Evolutionary conservation across 2,329 filamentous ascomycete species (phyloP).

Genomic region (Aspergillus quadricinctus): DNA sequence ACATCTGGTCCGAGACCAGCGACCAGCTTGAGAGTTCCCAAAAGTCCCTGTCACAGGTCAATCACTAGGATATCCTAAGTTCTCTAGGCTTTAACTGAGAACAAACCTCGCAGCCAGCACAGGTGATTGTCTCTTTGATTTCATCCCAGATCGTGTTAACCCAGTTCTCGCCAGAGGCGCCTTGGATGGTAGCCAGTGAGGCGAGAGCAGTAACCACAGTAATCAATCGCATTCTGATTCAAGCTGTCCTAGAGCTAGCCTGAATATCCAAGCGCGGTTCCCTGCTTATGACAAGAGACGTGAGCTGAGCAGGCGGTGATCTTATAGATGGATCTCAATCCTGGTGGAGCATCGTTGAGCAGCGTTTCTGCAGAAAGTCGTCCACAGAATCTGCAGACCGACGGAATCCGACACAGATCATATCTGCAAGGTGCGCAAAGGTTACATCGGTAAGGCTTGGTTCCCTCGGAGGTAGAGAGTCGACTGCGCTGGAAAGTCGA

Average conservation of each 20-base stretch:
- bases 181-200: slow-evolving; percentile 5
- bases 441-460: neutral
- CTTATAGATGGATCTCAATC: neutral
- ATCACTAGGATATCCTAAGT: neutral
- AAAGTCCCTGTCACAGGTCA: slow-evolving; percentile 20
- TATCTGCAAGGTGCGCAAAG: neutral
- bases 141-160: slow-evolving; percentile 22
- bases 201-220: slow-evolving; percentile 9
- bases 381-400: neutral
- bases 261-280: neutral
- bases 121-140: slow-evolving; percentile 29
- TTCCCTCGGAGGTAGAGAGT: neutral
- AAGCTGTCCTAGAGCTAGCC: neutral
- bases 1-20: slow-evolving; percentile 41
- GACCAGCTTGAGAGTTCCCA: slow-evolving; percentile 43
- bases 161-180: slow-evolving; percentile 5
- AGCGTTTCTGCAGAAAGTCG: neutral
- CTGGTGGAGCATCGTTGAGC: neutral
- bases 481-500: neutral
- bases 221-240: slow-evolving; percentile 8
- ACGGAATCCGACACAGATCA: neutral
- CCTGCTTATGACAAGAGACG: neutral
- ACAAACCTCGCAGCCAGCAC: slow-evolving; percentile 25
- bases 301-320: neutral
- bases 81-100: neutral